phyloP scores from a whole-genome alignment of 257 asterid genomes.

The Fraxinus excelsior region DNA sequence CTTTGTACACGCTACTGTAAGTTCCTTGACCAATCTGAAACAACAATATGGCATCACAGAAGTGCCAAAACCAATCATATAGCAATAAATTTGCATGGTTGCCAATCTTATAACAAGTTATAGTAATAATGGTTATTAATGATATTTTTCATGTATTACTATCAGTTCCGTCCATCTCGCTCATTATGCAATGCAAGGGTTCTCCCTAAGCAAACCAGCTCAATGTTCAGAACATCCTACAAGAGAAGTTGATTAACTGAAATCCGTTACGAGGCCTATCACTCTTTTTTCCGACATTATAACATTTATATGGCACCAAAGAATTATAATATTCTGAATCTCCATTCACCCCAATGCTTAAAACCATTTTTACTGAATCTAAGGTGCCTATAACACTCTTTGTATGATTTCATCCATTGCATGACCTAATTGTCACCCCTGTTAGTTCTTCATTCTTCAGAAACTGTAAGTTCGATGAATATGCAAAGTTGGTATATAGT shows the following conservation, averaged over 20 bases:
- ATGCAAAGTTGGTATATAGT: neutral
- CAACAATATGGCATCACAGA: conserved; percentile 44
- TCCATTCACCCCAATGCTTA: neutral
- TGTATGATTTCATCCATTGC: neutral
- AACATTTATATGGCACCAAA: neutral
- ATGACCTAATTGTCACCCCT: neutral
- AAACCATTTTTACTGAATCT: neutral
- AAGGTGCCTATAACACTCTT: neutral
- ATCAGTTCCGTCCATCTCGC: too few species aligned
- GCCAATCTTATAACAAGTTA: conserved; percentile 15
- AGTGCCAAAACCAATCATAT: conserved; percentile 37
- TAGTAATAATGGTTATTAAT: neutral
- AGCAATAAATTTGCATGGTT: conserved; percentile 6
- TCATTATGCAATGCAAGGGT: too few species aligned
- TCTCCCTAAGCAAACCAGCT: neutral
- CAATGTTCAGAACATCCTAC: neutral
- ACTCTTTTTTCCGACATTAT: neutral
- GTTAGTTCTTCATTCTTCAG: neutral
- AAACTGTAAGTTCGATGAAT: neutral
- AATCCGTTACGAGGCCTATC: neutral
- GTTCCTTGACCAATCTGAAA: conserved; percentile 99
- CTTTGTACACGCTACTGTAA: conserved; percentile 86
- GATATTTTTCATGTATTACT: too few species aligned
- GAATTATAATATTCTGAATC: neutral
- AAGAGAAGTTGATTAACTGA: neutral